A percentile compares a stretch with the other conserved stretches of the same genome.
Evolutionary conservation across 805 yeast species (phyloP).

Genomic region (Candida yuanshanica): DNA sequence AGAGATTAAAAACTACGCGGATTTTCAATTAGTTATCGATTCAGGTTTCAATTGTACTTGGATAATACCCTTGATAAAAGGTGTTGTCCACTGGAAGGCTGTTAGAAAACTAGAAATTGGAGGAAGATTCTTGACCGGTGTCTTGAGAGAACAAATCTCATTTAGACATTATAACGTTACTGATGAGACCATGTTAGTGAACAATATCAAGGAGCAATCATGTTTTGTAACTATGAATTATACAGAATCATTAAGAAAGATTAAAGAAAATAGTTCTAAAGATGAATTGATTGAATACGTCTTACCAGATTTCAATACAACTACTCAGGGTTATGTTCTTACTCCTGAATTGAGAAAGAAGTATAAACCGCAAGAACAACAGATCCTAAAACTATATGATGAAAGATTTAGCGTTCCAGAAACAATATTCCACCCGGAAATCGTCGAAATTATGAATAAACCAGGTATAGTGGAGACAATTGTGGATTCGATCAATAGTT

Average conservation of each 20-base stretch:
- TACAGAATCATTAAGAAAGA: conserved; percentile 36
- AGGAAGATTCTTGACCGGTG: conserved; percentile 79
- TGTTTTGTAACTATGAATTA: conserved; percentile 65
- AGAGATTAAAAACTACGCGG: conserved; percentile 30
- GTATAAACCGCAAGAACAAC: conserved; percentile 45
- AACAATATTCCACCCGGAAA: conserved; percentile 77
- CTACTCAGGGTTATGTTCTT: conserved; percentile 66
- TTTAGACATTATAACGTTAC: conserved; percentile 90
- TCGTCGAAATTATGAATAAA: conserved; percentile 64
- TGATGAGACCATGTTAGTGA: conserved; percentile 82
- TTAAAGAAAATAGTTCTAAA: conserved; percentile 24
- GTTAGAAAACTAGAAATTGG: conserved; percentile 78
- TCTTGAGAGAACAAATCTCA: conserved; percentile 76
- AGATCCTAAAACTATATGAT: conserved; percentile 63
- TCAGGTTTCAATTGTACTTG: conserved; percentile 86
- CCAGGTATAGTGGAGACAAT: conserved; percentile 73
- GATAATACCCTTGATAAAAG: conserved; percentile 78
- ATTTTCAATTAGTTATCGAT: conserved; percentile 78
- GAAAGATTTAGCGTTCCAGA: conserved; percentile 91
- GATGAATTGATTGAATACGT: conserved; percentile 58
- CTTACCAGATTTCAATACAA: conserved; percentile 81
- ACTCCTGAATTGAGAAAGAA: conserved; percentile 26
- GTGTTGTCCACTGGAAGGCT: conserved; percentile 71
- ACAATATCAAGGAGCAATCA: conserved; percentile 77
- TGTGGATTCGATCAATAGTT: conserved; percentile 57